Evolutionary conservation across 208 protist species (phyloP).

Genomic region (Endotrypanum monterogeii): DNA sequence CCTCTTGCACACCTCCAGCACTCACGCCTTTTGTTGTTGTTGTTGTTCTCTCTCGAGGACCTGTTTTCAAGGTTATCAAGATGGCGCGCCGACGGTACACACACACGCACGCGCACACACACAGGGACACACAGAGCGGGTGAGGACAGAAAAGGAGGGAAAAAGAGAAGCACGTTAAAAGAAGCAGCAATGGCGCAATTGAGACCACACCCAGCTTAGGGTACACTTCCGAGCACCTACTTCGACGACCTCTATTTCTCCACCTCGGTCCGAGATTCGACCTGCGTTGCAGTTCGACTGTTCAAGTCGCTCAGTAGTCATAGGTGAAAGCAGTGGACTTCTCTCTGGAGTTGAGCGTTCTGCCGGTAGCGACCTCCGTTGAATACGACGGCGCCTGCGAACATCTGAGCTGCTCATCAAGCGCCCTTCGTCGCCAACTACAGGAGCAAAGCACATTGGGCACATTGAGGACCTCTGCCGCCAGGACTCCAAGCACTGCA

Average conservation of each 20-base stretch:
- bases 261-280: constrained; percentile 6
- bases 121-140: too few relatives aligned
- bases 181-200: constrained; percentile 20
- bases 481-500: constrained; percentile 85
- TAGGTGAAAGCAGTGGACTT: background rate
- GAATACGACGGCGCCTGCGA: constrained; percentile 33
- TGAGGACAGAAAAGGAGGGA: too few relatives aligned
- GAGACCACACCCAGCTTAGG: constrained; percentile 9
- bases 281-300: constrained; percentile 4
- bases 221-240: constrained; percentile 9
- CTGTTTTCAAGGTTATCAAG: too few relatives aligned
- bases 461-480: constrained; percentile 65
- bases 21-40: too few relatives aligned
- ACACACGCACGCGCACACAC: too few relatives aligned
- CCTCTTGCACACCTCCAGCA: too few relatives aligned
- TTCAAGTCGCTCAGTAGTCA: background rate
- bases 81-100: too few relatives aligned
- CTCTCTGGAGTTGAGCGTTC: background rate
- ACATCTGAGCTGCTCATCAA: constrained; percentile 53
- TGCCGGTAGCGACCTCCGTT: background rate
- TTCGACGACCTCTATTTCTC: constrained; percentile 23
- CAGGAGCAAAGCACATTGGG: constrained; percentile 58
- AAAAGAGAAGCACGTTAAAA: background rate
- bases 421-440: constrained; percentile 43
- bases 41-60: too few relatives aligned